Conservation (phyloP, 208 protist species). For the Crithidia expoeki region DNA sequence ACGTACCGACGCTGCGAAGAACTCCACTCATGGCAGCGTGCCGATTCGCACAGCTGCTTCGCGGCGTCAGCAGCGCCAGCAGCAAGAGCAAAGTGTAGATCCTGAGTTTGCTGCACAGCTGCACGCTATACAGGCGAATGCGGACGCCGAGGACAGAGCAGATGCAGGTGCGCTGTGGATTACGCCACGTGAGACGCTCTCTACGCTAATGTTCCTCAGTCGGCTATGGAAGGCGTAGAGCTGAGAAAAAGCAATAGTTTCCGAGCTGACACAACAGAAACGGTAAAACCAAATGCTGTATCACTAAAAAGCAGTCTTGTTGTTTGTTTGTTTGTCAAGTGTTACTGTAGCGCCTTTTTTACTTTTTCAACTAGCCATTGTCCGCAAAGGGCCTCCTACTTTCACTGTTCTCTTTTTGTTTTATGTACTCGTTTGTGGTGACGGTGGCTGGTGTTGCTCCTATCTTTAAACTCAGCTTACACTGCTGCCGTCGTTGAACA, state of each 20-base stretch:
- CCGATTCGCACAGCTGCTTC: not conserved
- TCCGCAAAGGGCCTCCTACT: too few relatives aligned
- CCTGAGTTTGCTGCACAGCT: constrained; percentile 5
- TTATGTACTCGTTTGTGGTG: too few relatives aligned
- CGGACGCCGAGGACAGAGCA: constrained; percentile 2
- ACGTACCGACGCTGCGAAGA: not conserved
- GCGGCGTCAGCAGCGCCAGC: not conserved
- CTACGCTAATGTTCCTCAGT: constrained; percentile 7
- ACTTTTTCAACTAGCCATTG: too few relatives aligned
- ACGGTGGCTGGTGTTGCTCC: too few relatives aligned
- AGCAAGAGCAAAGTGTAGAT: not conserved
- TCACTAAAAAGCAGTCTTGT: too few relatives aligned
- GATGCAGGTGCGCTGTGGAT: constrained; percentile 3
- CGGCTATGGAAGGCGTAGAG: constrained; percentile 10
- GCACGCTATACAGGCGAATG: constrained; percentile 4
- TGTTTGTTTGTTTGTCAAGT: too few relatives aligned
- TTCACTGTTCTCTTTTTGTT: too few relatives aligned
- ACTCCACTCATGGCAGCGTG: not conserved
- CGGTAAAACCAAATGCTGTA: not conserved
- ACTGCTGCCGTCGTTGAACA: too few relatives aligned
- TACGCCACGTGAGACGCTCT: constrained; percentile 7
- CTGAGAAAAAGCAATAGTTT: not conserved
- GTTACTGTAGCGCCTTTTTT: too few relatives aligned
- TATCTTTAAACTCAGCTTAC: too few relatives aligned
- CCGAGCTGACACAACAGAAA: not conserved